Conservation (phyloP, 1,284 basidiomycete species). For the Termitomyces sp. region DNA sequence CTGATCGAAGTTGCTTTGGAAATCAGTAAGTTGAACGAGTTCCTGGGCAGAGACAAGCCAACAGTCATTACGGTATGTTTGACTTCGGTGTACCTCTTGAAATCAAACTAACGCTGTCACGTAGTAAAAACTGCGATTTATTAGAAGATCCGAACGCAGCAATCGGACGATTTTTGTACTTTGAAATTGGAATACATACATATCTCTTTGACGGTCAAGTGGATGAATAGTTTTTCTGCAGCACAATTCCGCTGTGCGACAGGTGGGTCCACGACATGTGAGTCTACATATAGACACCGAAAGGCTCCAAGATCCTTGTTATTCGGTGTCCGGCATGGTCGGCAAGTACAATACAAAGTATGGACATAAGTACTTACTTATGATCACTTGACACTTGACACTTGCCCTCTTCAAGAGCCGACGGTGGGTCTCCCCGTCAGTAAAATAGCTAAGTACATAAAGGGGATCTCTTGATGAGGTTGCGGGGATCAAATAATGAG, state of each 20-base stretch:
- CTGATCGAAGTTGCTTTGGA: conserved; percentile 92
- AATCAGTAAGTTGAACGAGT: conserved; percentile 81
- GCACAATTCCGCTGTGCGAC: not conserved
- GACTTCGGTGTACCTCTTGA: not conserved
- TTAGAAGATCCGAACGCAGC: not conserved
- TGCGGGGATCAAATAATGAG: no score
- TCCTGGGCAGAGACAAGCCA: conserved; percentile 83
- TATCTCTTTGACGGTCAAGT: not conserved
- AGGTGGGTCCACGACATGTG: not conserved
- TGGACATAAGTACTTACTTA: no score
- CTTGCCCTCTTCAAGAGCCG: not conserved
- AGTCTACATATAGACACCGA: no score
- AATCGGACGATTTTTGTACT: not conserved
- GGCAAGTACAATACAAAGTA: not conserved
- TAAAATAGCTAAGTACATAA: no score
- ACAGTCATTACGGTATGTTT: conserved; percentile 88
- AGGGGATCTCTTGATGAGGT: no score
- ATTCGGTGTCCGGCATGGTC: not conserved
- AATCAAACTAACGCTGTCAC: not conserved
- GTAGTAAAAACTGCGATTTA: not conserved
- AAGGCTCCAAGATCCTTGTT: no score
- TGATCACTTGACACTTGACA: no score
- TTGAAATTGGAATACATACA: not conserved
- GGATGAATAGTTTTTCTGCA: not conserved
- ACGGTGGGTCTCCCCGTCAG: not conserved